A percentile compares a stretch with the other conserved stretches of the same genome.
Evolutionary conservation across 352 stramenopile species (phyloP).

Genomic region (Aphanomyces cochlioides): DNA sequence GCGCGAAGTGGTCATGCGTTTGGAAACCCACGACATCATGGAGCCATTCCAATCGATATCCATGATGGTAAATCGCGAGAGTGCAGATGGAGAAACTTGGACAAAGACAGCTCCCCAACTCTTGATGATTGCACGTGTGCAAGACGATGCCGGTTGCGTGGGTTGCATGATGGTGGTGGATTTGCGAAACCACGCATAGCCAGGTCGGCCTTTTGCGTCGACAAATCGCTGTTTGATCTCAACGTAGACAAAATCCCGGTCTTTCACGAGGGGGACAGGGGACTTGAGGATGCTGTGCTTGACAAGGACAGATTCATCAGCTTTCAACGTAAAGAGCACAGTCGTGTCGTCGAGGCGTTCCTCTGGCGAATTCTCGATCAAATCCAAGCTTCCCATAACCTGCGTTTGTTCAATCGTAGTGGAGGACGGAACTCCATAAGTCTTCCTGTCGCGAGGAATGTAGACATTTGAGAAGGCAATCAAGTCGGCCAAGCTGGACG

Average conservation of each 20-base stretch:
- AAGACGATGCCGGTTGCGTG: background rate
- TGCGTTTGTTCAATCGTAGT: background rate
- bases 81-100: conserved; percentile 3
- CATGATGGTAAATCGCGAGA: conserved; percentile 6
- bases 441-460: conserved; percentile 2
- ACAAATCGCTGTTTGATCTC: background rate
- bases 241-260: background rate
- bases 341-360: background rate
- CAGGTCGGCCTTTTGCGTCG: background rate
- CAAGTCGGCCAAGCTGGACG: background rate
- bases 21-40: conserved; percentile 22
- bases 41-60: conserved; percentile 28
- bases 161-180: background rate
- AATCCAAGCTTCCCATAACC: background rate
- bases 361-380: background rate
- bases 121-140: background rate
- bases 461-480: background rate
- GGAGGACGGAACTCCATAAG: background rate
- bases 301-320: background rate
- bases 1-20: background rate
- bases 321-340: background rate
- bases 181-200: conserved; percentile 7
- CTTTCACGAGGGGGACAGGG: background rate
- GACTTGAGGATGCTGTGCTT: conserved; percentile 2
- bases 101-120: conserved; percentile 26